Percentiles rank a stretch among this genome's conserved stretches.
phyloP scores from a whole-genome alignment of 495 filamentous ascomycete species.

The Hypomontagnella submonticulosa region DNA sequence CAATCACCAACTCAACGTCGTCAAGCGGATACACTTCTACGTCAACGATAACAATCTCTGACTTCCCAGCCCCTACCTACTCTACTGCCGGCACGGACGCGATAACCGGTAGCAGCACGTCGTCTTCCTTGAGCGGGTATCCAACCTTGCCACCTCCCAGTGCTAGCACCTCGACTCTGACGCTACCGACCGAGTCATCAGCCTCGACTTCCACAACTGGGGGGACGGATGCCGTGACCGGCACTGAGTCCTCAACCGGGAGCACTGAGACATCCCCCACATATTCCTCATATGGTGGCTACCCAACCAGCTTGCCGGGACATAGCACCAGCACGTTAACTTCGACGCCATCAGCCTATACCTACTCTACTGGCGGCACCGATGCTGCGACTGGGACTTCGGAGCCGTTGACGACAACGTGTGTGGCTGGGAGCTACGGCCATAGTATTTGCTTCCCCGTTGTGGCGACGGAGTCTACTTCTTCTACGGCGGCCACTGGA shows the following conservation, averaged over 20 bases:
- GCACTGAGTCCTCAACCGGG: conserved; percentile 8
- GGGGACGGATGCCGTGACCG: conserved; percentile 10
- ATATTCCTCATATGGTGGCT: conserved; percentile 12
- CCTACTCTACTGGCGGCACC: conserved; percentile 25
- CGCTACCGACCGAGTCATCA: neutral
- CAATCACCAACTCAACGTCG: conserved; percentile 13
- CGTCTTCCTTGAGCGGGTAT: conserved; percentile 17
- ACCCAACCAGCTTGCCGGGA: conserved; percentile 20
- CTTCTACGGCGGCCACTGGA: neutral
- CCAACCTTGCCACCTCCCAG: conserved; percentile 10
- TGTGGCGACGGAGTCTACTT: conserved; percentile 23
- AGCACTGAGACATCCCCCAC: conserved; percentile 35
- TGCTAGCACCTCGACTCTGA: conserved; percentile 10
- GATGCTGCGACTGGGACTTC: conserved; percentile 34
- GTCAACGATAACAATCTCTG: conserved; percentile 13
- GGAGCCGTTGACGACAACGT: conserved; percentile 13
- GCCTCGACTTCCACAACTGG: conserved; percentile 18
- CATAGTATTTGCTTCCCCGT: too few relatives aligned
- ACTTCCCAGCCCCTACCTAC: neutral
- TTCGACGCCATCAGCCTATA: conserved; percentile 7
- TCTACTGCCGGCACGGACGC: conserved; percentile 23
- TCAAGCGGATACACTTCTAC: conserved; percentile 14
- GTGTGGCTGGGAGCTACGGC: conserved; percentile 35
- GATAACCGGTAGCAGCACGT: conserved; percentile 18
- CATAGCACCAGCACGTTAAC: conserved; percentile 23